Conservation (phyloP, 192 early-diverging fungal genomes). For the Allomyces macrogynus region DNA sequence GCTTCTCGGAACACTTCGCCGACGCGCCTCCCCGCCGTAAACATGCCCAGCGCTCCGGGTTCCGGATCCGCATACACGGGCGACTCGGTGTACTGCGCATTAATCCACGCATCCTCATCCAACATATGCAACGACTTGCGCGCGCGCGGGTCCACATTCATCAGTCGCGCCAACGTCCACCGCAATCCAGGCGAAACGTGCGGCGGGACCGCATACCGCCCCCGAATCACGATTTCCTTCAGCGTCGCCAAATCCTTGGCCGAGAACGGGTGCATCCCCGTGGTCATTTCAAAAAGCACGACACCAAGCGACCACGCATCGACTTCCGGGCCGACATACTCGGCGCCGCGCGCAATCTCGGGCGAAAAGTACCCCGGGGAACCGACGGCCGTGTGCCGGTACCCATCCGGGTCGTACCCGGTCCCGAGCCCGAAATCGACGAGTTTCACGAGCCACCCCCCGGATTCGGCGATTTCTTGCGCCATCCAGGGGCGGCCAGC, state of each 20-base stretch:
- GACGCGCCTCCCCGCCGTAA: too few species aligned
- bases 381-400: not conserved
- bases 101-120: not conserved
- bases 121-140: not conserved
- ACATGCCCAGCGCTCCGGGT: too few species aligned
- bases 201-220: not conserved
- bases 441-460: not conserved
- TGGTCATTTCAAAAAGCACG: constrained; percentile 67
- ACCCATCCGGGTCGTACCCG: not conserved
- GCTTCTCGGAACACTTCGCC: too few species aligned
- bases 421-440: not conserved
- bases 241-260: not conserved
- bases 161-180: not conserved
- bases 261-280: constrained; percentile 39
- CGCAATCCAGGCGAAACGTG: not conserved
- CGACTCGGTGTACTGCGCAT: not conserved
- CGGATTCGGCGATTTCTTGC: not conserved
- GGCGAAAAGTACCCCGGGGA: not conserved
- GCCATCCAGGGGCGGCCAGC: not conserved
- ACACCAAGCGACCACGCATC: constrained; percentile 93
- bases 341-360: not conserved
- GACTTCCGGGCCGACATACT: constrained; percentile 78
- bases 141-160: not conserved
- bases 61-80: not conserved
- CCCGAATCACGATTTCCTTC: not conserved